Conservation (phyloP, 2,329 filamentous ascomycete species). For the Pseudocercospora cruenta region DNA sequence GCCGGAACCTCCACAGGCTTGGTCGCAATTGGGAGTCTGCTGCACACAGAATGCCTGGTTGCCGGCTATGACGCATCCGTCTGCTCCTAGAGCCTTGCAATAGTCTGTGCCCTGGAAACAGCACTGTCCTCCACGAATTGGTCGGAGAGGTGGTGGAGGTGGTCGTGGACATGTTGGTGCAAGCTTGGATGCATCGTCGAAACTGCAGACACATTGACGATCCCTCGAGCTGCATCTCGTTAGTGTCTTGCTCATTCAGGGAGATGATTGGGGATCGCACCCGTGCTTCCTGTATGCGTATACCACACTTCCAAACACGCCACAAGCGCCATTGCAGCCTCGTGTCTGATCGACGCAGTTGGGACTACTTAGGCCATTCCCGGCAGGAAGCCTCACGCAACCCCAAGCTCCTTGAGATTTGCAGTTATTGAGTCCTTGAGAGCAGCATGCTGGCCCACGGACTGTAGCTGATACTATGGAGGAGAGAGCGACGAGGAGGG, state of each 20-base stretch:
- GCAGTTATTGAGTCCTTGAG: conserved; percentile 4
- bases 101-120: not conserved
- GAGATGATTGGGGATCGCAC: conserved; percentile 5
- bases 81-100: not conserved
- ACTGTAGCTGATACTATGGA: not conserved
- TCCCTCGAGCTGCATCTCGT: conserved; percentile 7
- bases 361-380: not conserved
- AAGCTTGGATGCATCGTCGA: conserved; percentile 8
- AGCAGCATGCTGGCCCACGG: not conserved
- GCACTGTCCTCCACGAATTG: not conserved
- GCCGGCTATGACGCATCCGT: not conserved
- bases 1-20: not conserved
- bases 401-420: conserved; percentile 7
- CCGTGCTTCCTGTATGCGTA: conserved; percentile 8
- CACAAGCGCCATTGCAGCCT: conserved; percentile 6
- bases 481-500: not conserved
- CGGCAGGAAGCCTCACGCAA: conserved; percentile 1
- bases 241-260: not conserved
- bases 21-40: not conserved
- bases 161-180: not conserved
- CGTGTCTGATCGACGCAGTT: conserved; percentile 16
- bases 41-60: not conserved
- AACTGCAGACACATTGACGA: conserved; percentile 12
- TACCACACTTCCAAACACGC: not conserved
- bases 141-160: not conserved